phyloP scores from a whole-genome alignment of 257 asterid species.

The Datura wrightii region DNA sequence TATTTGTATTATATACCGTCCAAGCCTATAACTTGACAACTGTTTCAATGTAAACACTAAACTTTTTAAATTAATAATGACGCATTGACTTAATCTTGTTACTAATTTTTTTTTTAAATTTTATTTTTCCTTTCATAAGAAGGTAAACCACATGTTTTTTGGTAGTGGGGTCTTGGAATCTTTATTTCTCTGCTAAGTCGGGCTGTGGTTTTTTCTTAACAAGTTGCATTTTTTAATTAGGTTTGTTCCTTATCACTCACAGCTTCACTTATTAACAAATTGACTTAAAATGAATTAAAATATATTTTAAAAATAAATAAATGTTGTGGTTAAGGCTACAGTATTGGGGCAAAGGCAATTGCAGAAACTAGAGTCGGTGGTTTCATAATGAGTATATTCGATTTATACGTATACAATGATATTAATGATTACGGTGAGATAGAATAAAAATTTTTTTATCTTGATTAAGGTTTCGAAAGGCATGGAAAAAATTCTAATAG shows the following conservation, averaged over 20 bases:
- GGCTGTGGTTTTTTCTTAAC: conserved; percentile 23
- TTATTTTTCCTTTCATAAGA: not conserved
- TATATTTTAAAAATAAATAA: not conserved
- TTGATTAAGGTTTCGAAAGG: not conserved
- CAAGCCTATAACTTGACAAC: conserved; percentile 29
- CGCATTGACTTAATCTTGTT: conserved; percentile 31
- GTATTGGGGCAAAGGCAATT: not conserved
- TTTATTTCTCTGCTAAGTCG: not conserved
- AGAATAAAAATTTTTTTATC: accelerated
- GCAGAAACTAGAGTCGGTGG: not conserved
- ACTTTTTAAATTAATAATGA: not conserved
- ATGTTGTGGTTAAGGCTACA: not conserved
- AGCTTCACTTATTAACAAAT: conserved; percentile 4
- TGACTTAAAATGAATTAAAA: not conserved
- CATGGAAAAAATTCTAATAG: too few relatives aligned
- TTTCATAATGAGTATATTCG: not conserved
- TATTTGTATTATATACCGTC: conserved; percentile 32
- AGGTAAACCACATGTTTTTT: conserved; percentile 31
- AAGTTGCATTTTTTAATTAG: conserved; percentile 4
- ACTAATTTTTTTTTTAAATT: not conserved
- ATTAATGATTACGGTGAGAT: not conserved
- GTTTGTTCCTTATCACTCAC: conserved; percentile 13
- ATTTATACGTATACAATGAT: not conserved
- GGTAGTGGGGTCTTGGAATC: conserved; percentile 29
- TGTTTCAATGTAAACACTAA: conserved; percentile 23